phyloP scores from a whole-genome alignment of 306 rosid genomes.

The Betula pendula region DNA sequence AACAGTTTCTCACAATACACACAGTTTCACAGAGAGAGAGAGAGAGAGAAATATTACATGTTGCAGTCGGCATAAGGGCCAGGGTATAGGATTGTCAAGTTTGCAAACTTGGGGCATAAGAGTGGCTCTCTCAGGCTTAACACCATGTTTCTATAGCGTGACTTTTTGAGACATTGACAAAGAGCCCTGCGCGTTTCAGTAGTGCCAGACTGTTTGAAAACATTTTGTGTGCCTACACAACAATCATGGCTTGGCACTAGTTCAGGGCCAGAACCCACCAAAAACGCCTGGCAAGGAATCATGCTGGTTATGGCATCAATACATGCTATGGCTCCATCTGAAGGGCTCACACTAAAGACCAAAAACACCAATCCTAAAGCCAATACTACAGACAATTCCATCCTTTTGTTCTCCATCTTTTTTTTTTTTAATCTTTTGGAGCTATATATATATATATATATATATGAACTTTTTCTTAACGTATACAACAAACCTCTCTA shows the following conservation, averaged over 20 bases:
- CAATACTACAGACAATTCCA: no score
- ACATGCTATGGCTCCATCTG: slow-evolving; percentile 21
- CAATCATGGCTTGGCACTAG: neutral
- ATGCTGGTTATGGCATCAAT: neutral
- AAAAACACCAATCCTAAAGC: slow-evolving; percentile 2
- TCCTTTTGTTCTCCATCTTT: no score
- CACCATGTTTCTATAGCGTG: neutral
- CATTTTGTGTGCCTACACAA: slow-evolving; percentile 1
- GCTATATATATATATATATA: no score
- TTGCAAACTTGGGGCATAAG: slow-evolving; percentile 21
- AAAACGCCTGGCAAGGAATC: slow-evolving; percentile 17
- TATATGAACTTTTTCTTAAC: no score
- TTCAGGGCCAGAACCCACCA: slow-evolving; percentile 4
- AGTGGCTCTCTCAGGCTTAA: slow-evolving; percentile 9
- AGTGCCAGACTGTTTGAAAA: slow-evolving; percentile 13
- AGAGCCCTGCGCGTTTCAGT: neutral
- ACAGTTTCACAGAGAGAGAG: neutral
- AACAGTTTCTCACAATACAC: no score
- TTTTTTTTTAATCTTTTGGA: no score
- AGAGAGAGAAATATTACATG: slow-evolving; percentile 17
- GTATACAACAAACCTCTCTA: no score
- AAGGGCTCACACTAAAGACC: neutral
- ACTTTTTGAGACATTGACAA: slow-evolving; percentile 20
- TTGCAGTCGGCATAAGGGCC: slow-evolving; percentile 31
- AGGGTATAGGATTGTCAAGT: slow-evolving; percentile 16